Base-by-base conservation (phyloP, 768 basidiomycete genomes). In the Leccinum obscurum region DNA sequence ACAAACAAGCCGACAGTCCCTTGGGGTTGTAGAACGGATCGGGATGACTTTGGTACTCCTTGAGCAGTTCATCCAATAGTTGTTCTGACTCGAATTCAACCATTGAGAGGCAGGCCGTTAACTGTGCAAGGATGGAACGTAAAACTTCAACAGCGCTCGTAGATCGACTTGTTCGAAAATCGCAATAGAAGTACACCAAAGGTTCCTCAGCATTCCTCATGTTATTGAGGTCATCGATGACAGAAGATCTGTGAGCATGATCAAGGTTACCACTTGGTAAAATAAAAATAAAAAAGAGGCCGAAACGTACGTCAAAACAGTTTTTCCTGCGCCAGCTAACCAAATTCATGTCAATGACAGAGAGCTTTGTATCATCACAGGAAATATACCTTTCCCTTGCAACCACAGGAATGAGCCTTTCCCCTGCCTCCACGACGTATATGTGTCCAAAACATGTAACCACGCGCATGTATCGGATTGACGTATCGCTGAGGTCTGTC, bases 171-270 rank as follows among this genome's bases (percentile, higher is more conserved):
- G 15, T 54, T 6, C 56, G 57, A 41, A 72, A 71, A 52, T 70
- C 66, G 5, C 70, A 72, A 55, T 70, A 72, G 50, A 71, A 70
- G 17, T 57, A 67, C 0, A 24, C 57, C 20, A 67, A 11, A 9
- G 50, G 1, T 15, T 58, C 62, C 1, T 22, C 32, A 7, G 30
- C 34, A 4, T 32, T 26, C 4, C 20, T 54, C 11, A 3, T 9
- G 32, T 30, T 6, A 1, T 8, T 24, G 11, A 61, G 60, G 34
- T 57, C 52, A 15, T 54, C 9, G n/a, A 57, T 48, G 26, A 52
- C 34, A 2, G 41, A 44, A n/a, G 60, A 52, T 15, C 56, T 57
- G 22, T 24, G 5, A 3, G 4, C n/a, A 6, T 3, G 22, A 20
- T 41, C 24, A 53, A 1, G 20, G 14, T 48, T 3, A 2, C 30